Conservation (phyloP, 1,284 basidiomycete species). For the Sparassis latifolia region DNA sequence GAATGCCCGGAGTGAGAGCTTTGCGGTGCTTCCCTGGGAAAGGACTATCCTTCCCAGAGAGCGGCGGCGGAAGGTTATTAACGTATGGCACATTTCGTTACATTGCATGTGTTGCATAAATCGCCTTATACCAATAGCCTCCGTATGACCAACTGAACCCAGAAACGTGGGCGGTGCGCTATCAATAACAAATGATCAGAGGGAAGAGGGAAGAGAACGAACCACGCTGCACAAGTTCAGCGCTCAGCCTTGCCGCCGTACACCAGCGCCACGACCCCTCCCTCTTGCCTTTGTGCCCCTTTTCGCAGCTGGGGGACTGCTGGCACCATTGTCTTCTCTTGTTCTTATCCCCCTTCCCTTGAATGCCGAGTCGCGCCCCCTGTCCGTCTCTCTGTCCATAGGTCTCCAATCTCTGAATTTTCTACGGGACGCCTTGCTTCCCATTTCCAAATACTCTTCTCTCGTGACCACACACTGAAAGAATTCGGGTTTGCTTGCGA, state of each 20-base stretch:
- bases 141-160: too few species aligned
- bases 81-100: too few species aligned
- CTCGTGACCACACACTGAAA: constrained; percentile 55
- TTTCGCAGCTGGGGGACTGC: constrained; percentile 8
- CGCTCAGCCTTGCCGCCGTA: constrained; percentile 1
- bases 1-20: too few species aligned
- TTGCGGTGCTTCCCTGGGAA: too few species aligned
- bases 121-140: too few species aligned
- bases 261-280: constrained; percentile 1
- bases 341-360: constrained; percentile 14
- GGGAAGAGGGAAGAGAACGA: not conserved
- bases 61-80: too few species aligned
- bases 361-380: constrained; percentile 3
- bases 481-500: constrained; percentile 52
- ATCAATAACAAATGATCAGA: too few species aligned
- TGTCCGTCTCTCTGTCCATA: constrained; percentile 12
- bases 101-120: too few species aligned
- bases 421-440: constrained; percentile 64
- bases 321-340: constrained; percentile 16
- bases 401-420: constrained; percentile 52
- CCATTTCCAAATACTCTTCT: constrained; percentile 78
- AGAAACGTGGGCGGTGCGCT: too few species aligned
- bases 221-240: not conserved
- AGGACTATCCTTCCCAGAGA: too few species aligned
- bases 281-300: constrained; percentile 8